These are phyloP conservation scores for Candida neerlandica DNA, from an alignment of 1,139 yeast genomes.

Conservation along the genomic window DNA sequence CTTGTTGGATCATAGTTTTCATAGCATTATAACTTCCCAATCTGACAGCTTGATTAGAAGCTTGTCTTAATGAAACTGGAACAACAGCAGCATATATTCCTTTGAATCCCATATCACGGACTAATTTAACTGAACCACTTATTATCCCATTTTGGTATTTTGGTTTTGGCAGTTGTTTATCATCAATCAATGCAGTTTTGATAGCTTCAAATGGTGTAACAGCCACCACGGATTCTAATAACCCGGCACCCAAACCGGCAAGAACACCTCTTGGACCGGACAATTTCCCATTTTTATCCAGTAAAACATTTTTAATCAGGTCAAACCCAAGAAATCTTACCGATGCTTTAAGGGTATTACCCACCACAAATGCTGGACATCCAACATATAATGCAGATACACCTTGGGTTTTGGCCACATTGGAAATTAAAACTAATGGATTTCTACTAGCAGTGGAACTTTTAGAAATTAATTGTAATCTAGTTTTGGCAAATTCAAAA, in stretches of 20 bases:
- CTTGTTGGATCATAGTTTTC: slow-evolving; percentile 78
- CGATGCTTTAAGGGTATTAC: slow-evolving; percentile 94
- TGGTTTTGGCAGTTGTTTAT: slow-evolving; percentile 74
- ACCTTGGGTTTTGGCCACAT: slow-evolving; percentile 80
- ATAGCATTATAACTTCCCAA: slow-evolving; percentile 90
- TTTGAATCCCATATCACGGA: slow-evolving; percentile 74
- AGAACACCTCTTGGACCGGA: slow-evolving; percentile 89
- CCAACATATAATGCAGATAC: slow-evolving; percentile 82
- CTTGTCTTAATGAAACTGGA: slow-evolving; percentile 94
- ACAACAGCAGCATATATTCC: slow-evolving; percentile 89
- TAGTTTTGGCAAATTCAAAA: slow-evolving; percentile 93
- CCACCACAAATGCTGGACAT: slow-evolving; percentile 96
- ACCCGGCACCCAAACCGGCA: slow-evolving; percentile 97
- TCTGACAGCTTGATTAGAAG: slow-evolving; percentile 92
- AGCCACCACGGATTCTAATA: slow-evolving; percentile 86
- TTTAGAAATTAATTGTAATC: slow-evolving; percentile 82
- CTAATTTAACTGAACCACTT: slow-evolving; percentile 62
- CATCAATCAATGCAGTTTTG: slow-evolving; percentile 94
- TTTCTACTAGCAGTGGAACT: slow-evolving; percentile 70
- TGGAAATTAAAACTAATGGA: slow-evolving; percentile 78
- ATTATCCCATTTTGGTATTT: slow-evolving; percentile 71
- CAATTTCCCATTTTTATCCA: slow-evolving; percentile 83
- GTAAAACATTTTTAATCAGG: slow-evolving; percentile 71
- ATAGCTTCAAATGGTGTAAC: slow-evolving; percentile 97
- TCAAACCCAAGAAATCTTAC: slow-evolving; percentile 94